A percentile compares a stretch with the other conserved stretches of the same genome.
phyloP scores from a whole-genome alignment of 2,329 filamentous ascomycete genomes.

The Escovopsis weberi region DNA sequence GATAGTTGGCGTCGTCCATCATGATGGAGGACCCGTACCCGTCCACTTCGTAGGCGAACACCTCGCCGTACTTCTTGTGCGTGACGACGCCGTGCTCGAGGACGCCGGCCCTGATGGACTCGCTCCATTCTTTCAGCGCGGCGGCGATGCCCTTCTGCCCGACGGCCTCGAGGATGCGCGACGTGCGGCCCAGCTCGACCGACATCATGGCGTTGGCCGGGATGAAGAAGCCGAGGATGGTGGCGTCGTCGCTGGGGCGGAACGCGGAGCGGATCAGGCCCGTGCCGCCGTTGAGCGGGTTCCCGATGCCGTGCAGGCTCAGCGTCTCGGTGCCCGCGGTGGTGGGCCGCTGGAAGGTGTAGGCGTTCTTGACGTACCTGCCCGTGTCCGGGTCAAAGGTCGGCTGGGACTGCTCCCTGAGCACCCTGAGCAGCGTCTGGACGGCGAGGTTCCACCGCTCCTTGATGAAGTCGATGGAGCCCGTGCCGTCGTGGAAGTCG shows the following conservation, averaged over 20 bases:
- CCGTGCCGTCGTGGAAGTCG: constrained; percentile 70
- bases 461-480: constrained; percentile 64
- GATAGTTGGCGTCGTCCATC: constrained; percentile 85
- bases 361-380: constrained; percentile 55
- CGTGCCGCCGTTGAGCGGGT: constrained; percentile 73
- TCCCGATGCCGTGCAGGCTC: constrained; percentile 69
- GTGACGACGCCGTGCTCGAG: constrained; percentile 71
- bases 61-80: constrained; percentile 59
- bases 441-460: constrained; percentile 67
- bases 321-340: constrained; percentile 81
- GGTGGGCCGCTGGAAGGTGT: constrained; percentile 76
- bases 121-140: constrained; percentile 42
- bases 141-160: constrained; percentile 39
- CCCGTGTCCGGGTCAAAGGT: constrained; percentile 63
- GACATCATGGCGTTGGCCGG: constrained; percentile 95
- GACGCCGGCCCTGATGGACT: constrained; percentile 58
- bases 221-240: constrained; percentile 87
- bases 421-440: constrained; percentile 55
- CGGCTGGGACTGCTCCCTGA: constrained; percentile 63
- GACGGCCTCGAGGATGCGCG: constrained; percentile 49
- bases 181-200: constrained; percentile 66
- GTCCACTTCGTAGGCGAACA: constrained; percentile 81
- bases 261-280: constrained; percentile 85
- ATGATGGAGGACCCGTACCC: constrained; percentile 69
- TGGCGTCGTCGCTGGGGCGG: constrained; percentile 87